Conservation (phyloP, 1,284 basidiomycete genomes). For the Serendipita sp. region DNA sequence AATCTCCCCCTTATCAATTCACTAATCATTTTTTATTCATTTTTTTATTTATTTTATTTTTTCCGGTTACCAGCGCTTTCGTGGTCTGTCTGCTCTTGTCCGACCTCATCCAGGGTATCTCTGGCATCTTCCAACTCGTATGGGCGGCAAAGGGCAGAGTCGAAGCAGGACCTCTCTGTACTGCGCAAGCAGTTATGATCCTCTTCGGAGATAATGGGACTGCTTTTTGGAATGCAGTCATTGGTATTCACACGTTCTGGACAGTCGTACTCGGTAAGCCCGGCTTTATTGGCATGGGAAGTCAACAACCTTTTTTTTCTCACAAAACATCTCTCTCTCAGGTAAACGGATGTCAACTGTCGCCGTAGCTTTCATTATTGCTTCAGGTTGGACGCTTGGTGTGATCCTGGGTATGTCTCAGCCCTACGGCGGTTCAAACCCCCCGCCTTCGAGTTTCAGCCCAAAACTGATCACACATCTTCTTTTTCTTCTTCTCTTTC, state of each 20-base stretch:
- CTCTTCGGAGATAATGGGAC: constrained; percentile 7
- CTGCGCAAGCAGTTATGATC: constrained; percentile 6
- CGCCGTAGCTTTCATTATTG: neutral
- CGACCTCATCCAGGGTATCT: constrained; percentile 7
- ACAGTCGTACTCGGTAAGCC: constrained; percentile 7
- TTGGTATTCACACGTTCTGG: constrained; percentile 9
- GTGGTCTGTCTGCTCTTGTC: constrained; percentile 8
- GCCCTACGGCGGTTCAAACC: neutral
- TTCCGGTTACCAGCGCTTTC: neutral
- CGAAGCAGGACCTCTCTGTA: neutral
- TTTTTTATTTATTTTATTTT: neutral
- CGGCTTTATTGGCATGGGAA: neutral
- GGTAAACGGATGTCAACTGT: constrained; percentile 2
- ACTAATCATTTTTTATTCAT: neutral
- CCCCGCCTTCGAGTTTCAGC: neutral
- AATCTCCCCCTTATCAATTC: too few species aligned
- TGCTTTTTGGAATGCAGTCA: constrained; percentile 7
- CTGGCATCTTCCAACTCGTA: constrained; percentile 8
- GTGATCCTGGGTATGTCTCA: constrained; percentile 4
- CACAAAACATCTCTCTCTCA: neutral
- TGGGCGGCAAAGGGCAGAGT: constrained; percentile 2
- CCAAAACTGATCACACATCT: neutral
- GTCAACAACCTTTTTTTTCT: neutral
- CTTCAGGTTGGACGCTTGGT: constrained; percentile 4
- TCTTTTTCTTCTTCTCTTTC: neutral